Conservation (phyloP, 2,329 filamentous ascomycete genomes). For the Xylariomycetidae sp. region DNA sequence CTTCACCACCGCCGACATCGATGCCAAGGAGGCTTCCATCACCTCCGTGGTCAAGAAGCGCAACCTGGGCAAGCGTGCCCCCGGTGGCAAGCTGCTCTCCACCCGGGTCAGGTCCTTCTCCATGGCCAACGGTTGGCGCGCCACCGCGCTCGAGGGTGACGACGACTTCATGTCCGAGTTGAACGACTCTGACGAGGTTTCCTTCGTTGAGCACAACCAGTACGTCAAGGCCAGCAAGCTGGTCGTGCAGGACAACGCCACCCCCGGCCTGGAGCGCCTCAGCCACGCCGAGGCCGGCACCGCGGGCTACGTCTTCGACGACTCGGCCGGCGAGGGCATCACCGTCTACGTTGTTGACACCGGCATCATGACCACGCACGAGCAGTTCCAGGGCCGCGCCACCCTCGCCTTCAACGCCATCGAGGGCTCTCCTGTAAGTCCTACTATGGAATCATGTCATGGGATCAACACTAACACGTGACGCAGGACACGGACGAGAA, state of each 20-base stretch:
- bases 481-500: slow-evolving; percentile 47
- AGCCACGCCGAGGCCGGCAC: slow-evolving; percentile 35
- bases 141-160: slow-evolving; percentile 47
- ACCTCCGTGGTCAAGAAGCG: slow-evolving; percentile 47
- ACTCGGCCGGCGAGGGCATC: slow-evolving; percentile 46
- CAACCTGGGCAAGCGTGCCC: slow-evolving; percentile 47
- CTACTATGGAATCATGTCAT: neutral
- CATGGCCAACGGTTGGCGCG: slow-evolving; percentile 43
- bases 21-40: slow-evolving; percentile 43
- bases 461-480: slow-evolving; percentile 11
- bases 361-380: slow-evolving; percentile 51
- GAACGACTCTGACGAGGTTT: slow-evolving; percentile 41
- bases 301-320: slow-evolving; percentile 45
- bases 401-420: slow-evolving; percentile 47
- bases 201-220: slow-evolving; percentile 49
- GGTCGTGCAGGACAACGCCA: slow-evolving; percentile 46
- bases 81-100: slow-evolving; percentile 42
- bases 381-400: slow-evolving; percentile 51
- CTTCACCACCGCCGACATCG: slow-evolving; percentile 41
- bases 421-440: slow-evolving; percentile 35
- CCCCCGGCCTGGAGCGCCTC: slow-evolving; percentile 47
- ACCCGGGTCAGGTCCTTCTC: slow-evolving; percentile 39
- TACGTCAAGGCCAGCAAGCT: slow-evolving; percentile 37
- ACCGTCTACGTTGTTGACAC: slow-evolving; percentile 62
- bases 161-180: slow-evolving; percentile 44